Conservation (phyloP, 768 basidiomycete genomes). For the Strobilomyces dryophilus region DNA sequence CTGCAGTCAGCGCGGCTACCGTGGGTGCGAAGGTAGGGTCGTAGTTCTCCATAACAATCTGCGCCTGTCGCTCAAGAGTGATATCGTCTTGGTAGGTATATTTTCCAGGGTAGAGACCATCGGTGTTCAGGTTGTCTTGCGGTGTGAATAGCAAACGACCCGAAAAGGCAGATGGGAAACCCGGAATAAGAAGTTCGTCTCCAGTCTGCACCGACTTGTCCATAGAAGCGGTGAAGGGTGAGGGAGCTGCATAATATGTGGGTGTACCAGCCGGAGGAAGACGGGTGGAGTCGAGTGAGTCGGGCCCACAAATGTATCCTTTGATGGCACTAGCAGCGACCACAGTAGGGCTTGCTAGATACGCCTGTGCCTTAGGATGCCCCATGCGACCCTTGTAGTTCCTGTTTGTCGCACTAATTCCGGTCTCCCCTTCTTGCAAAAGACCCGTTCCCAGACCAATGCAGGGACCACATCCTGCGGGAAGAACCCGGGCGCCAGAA, state of each 20-base stretch:
- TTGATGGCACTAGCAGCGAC: constrained; percentile 94
- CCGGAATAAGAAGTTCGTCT: constrained; percentile 66
- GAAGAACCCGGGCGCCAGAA: constrained; percentile 90
- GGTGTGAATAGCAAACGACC: constrained; percentile 91
- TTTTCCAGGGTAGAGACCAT: constrained; percentile 98
- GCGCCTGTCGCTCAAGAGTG: constrained; percentile 88
- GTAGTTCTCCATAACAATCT: constrained; percentile 99
- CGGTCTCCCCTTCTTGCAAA: constrained; percentile 90
- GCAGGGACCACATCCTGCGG: constrained; percentile 96
- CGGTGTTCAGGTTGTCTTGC: constrained; percentile 97
- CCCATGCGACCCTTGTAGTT: constrained; percentile 99
- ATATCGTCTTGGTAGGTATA: constrained; percentile 99
- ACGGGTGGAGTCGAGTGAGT: constrained; percentile 49
- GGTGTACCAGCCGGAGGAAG: constrained; percentile 53
- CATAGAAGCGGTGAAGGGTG: constrained; percentile 27
- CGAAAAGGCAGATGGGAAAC: constrained; percentile 79
- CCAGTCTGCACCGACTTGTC: constrained; percentile 22
- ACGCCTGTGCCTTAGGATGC: constrained; percentile 89
- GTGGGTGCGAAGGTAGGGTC: constrained; percentile 80
- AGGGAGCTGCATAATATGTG: constrained; percentile 49
- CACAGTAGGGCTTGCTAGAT: constrained; percentile 94
- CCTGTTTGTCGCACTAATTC: constrained; percentile 97
- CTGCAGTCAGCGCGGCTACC: constrained; percentile 48
- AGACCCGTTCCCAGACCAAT: constrained; percentile 94
- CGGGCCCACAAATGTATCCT: constrained; percentile 86